These are phyloP conservation scores for Spathaspora sp. DNA, from an alignment of 805 yeast species.

Conservation along the genomic window DNA sequence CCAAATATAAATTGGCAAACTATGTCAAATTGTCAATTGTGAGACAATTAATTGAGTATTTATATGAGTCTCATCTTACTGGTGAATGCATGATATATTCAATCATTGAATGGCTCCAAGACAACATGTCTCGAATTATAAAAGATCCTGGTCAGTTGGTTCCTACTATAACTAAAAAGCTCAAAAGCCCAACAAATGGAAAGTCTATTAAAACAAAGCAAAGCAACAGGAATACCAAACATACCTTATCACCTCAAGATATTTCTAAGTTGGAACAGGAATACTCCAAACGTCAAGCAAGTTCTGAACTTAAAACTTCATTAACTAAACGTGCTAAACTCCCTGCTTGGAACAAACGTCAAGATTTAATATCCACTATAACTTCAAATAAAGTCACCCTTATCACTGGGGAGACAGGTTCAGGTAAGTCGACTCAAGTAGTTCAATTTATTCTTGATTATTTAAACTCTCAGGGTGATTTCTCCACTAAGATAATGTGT, in stretches of 20 bases:
- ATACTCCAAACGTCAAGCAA: background rate
- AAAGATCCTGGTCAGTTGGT: conserved; percentile 72
- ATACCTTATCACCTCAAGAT: background rate
- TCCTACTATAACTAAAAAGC: conserved; percentile 6
- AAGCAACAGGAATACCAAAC: background rate
- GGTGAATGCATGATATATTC: conserved; percentile 72
- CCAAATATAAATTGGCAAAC: conserved; percentile 56
- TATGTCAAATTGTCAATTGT: conserved; percentile 63
- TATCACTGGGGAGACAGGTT: conserved; percentile 96
- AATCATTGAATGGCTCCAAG: conserved; percentile 76
- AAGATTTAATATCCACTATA: conserved; percentile 54
- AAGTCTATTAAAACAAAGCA: background rate
- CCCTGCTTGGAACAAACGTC: conserved; percentile 81
- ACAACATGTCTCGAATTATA: conserved; percentile 52
- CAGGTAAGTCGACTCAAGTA: conserved; percentile 93
- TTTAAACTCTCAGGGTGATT: conserved; percentile 46
- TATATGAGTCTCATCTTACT: conserved; percentile 40
- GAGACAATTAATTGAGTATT: conserved; percentile 41
- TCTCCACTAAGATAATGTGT: conserved; percentile 63
- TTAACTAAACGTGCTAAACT: conserved; percentile 47
- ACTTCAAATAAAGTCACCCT: conserved; percentile 61
- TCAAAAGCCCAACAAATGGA: conserved; percentile 5
- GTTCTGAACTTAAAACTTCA: conserved; percentile 28
- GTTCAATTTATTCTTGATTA: conserved; percentile 86
- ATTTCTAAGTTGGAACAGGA: background rate